Conservation (phyloP, 31 red algal genomes). For the Porphyra umbilicalis region DNA sequence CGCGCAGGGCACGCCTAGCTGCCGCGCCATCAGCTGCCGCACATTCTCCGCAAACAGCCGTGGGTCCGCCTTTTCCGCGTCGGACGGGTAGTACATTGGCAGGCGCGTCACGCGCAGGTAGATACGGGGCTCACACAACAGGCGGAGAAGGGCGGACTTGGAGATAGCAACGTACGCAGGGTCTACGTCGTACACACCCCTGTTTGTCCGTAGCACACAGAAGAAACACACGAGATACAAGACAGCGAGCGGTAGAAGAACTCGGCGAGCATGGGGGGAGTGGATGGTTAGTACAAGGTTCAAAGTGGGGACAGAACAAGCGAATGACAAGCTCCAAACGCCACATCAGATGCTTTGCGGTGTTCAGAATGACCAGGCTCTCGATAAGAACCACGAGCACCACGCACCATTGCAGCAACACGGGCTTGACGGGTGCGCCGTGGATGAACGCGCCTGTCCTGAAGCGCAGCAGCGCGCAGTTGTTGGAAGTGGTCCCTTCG, state of each 20-base stretch:
- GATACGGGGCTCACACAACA: constrained; percentile 15
- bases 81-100: constrained; percentile 70
- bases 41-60: constrained; percentile 74
- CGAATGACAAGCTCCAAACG: too few species aligned
- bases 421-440: constrained; percentile 10
- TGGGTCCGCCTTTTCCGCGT: constrained; percentile 58
- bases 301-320: too few species aligned
- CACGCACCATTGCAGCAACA: constrained; percentile 14
- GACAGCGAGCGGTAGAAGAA: too few species aligned
- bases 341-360: too few species aligned
- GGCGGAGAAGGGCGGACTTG: constrained; percentile 7
- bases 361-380: too few species aligned
- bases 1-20: constrained; percentile 3
- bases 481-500: constrained; percentile 46
- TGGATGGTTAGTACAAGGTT: too few species aligned
- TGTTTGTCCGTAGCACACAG: neutral
- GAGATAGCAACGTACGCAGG: constrained; percentile 21
- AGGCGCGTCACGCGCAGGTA: constrained; percentile 20
- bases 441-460: constrained; percentile 29
- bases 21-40: constrained; percentile 40
- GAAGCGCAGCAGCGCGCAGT: constrained; percentile 28
- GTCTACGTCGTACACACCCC: constrained; percentile 12
- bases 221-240: too few species aligned
- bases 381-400: too few species aligned
- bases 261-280: too few species aligned